Conservation (phyloP, 768 basidiomycete genomes). For the Hypsizygus marmoreus region DNA sequence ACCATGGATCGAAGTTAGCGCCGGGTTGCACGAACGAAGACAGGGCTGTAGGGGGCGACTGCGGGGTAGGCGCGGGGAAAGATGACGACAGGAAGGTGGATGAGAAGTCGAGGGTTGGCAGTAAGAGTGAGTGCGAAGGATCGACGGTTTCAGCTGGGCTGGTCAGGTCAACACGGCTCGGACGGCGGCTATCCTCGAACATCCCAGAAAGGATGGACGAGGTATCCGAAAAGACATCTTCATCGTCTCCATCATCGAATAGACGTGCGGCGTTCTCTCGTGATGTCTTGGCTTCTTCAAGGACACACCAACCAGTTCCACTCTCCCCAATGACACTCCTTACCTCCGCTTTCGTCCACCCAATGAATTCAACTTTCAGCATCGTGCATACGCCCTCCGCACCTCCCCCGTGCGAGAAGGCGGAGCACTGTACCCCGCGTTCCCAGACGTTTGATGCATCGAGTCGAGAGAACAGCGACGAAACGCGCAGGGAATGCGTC, state of each 20-base stretch:
- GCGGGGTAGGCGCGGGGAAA: slow-evolving; percentile 12
- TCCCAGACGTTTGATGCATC: slow-evolving; percentile 73
- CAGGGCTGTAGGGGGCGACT: slow-evolving; percentile 6
- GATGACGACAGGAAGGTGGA: slow-evolving; percentile 39
- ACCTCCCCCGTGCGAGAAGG: slow-evolving; percentile 49
- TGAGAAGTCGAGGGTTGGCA: slow-evolving; percentile 79
- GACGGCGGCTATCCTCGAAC: slow-evolving; percentile 13
- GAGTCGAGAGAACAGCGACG: slow-evolving; percentile 68
- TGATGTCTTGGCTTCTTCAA: slow-evolving; percentile 52
- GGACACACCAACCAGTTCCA: slow-evolving; percentile 72
- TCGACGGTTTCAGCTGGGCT: slow-evolving; percentile 37
- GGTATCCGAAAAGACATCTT: slow-evolving; percentile 30
- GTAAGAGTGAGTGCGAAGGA: slow-evolving; percentile 65
- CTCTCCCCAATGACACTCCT: slow-evolving; percentile 70
- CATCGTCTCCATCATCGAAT: slow-evolving; percentile 27
- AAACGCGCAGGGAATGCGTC: slow-evolving; percentile 63
- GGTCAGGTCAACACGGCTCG: slow-evolving; percentile 15
- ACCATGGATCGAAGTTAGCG: slow-evolving; percentile 35
- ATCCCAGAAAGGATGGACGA: slow-evolving; percentile 30
- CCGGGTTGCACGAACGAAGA: slow-evolving; percentile 19
- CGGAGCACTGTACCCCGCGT: slow-evolving; percentile 57
- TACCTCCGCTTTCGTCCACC: slow-evolving; percentile 71
- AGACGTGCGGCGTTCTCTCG: slow-evolving; percentile 23
- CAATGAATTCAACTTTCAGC: slow-evolving; percentile 68
- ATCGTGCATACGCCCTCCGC: slow-evolving; percentile 61